Evolutionary conservation across 2,329 filamentous ascomycete genomes (phyloP).

Genomic region (Leptodontidium sp.): DNA sequence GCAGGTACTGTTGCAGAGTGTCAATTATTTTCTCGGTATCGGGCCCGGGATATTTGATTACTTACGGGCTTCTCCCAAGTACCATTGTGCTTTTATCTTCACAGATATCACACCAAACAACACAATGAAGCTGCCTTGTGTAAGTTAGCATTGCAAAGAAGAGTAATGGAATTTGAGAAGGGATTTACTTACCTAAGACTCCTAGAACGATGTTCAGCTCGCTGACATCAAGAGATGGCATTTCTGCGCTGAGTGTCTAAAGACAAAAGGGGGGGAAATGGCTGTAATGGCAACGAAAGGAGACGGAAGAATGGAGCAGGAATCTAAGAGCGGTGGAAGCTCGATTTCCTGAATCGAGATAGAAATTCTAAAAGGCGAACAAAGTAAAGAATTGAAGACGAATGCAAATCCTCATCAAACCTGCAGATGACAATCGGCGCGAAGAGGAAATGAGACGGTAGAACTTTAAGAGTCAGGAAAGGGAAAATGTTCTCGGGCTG

Average conservation of each 20-base stretch:
- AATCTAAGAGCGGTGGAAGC: not conserved
- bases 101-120: conserved; percentile 59
- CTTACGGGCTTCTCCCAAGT: conserved; percentile 62
- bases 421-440: conserved; percentile 2
- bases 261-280: not conserved
- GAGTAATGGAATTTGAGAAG: not conserved
- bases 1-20: conserved; percentile 57
- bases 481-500: not conserved
- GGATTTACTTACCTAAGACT: conserved; percentile 44
- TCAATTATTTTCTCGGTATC: not conserved
- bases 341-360: conserved; percentile 14
- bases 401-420: conserved; percentile 13
- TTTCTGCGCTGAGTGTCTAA: conserved; percentile 31
- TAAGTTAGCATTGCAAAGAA: not conserved
- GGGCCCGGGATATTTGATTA: conserved; percentile 21
- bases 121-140: conserved; percentile 55
- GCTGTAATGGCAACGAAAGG: not conserved
- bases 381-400: not conserved
- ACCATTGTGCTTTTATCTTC: conserved; percentile 61
- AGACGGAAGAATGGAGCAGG: not conserved
- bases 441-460: not conserved
- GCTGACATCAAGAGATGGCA: conserved; percentile 55
- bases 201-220: conserved; percentile 57
- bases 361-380: not conserved
- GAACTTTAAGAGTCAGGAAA: not conserved